Evolutionary conservation across 2,329 filamentous ascomycete genomes (phyloP), one percentile per base, ranked within the genome.

Genomic region (Cercospora zeae-maydis): DNA sequence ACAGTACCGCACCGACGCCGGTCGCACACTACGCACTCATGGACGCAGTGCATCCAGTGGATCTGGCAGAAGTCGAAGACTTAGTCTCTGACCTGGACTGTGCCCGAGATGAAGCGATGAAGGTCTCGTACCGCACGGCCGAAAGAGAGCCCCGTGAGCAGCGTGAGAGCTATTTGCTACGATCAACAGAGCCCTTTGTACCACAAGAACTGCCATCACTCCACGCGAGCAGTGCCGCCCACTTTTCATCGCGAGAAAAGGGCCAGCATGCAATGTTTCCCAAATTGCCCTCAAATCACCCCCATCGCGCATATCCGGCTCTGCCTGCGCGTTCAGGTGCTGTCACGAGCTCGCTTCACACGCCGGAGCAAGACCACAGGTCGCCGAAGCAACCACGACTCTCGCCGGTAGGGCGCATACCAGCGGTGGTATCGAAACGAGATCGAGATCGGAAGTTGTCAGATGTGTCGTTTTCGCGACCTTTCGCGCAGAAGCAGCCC

Each of bases 341-440:
- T 9, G 16, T 33, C 13, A 52, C 63, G 31, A 53, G 49, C 7
- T 58, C 73, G 19, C 71, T 76, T 19, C 65, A 64, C 4, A 70
- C 72, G 34, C 76, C 77, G 6, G 69, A 72, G 37, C 78, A 63
- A 51, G 34, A 37, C 16, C 86, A 67, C 16, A 63, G 59, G 31
- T 69, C 71, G 21, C 66, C 70, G 7, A 59, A 67, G 31, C 68
- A 69, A 37, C 68, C 70, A 24, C 65, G 92, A 61, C 79, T 96
- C 16, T 86, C 88, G 30, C 91, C 93, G 69, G 87, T 96, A 52
- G 93, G 92, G 8, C 86, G 93, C 14, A 96, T 96, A 57, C 93
- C 93, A 8, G 87, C 87, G 70, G 91, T 96, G 3, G 82, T 93
- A 31, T 91, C 86, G 51, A 86, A 84, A 56, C 78, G 81, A 53